phyloP scores from a whole-genome alignment of 2,329 filamentous ascomycete genomes.

The Fusarium cyanostomum region DNA sequence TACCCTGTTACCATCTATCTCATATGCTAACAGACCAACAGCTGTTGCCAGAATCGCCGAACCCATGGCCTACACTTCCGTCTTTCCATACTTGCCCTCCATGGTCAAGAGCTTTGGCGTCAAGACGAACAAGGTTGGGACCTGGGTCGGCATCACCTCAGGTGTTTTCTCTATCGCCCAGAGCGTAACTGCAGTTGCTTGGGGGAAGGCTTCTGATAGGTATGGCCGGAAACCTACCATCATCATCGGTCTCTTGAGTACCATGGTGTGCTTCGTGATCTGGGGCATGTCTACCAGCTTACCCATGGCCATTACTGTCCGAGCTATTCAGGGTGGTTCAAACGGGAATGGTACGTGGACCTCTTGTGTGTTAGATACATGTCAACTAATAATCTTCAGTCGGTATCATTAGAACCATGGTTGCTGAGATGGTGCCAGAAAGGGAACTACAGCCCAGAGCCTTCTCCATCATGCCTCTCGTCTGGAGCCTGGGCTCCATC shows the following conservation, averaged over 20 bases:
- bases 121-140: conserved; percentile 75
- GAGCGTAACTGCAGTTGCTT: conserved; percentile 75
- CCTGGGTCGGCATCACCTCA: conserved; percentile 81
- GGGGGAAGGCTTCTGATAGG: conserved; percentile 80
- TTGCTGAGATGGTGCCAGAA: conserved; percentile 91
- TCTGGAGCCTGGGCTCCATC: conserved; percentile 86
- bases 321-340: conserved; percentile 81
- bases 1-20: conserved; percentile 12
- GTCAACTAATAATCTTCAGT: conserved; percentile 55
- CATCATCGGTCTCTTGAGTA: conserved; percentile 75
- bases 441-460: conserved; percentile 87
- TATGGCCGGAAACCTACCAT: conserved; percentile 87
- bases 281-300: conserved; percentile 87
- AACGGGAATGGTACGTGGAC: conserved; percentile 78
- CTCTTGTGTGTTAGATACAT: too few relatives aligned
- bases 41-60: conserved; percentile 83
- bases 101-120: conserved; percentile 86
- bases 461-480: conserved; percentile 92
- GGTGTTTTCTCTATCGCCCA: conserved; percentile 78
- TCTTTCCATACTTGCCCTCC: conserved; percentile 77
- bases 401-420: conserved; percentile 91
- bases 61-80: conserved; percentile 75
- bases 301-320: conserved; percentile 79
- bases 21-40: conserved; percentile 53
- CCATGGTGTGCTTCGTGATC: conserved; percentile 81